Evolutionary conservation across 495 filamentous ascomycete genomes (phyloP), one percentile per base, ranked within the genome.

Genomic region (Usnea hakonensis): DNA sequence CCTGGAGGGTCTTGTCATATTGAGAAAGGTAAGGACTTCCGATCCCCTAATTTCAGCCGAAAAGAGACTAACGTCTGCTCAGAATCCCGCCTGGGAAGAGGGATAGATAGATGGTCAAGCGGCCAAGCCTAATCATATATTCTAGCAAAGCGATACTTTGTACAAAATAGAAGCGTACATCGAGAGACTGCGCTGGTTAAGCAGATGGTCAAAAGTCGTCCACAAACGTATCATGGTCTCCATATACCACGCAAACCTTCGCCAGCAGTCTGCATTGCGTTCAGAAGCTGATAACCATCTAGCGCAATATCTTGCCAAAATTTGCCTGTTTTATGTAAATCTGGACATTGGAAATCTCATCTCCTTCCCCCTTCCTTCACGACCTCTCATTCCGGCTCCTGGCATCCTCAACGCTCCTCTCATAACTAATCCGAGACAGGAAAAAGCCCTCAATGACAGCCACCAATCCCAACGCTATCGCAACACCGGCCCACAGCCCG

Each of bases 1-100:
- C 53, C 78, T 99, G 46, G 94, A 99, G 79, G 95, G 95, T 19
- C 78, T 99, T 66, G 91, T 96, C 33, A 96, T 99, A 71, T 79
- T 99, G 74, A 87, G 88, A 81, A 96, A 97, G 89, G 94, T 96
- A 83, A 75, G 76, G 4, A 33, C 11, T 32, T 64, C 28, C 41
- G 3, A 36, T 44, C n/a, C 23, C 48, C 21, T 57, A 32, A 9
- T 23, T 36, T 38, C 33, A 23, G 43, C 26, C 1, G 40, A 19
- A 21, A 35, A n/a, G 19, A 41, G 23, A 58, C 75, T 78, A 67
- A 79, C 68, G 1, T 57, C 16, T 46, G 46, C 58, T 40, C 61
- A 82, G 80, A 83, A 83, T 71, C 80, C 81, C 26, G 76, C 82
- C 67, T 83, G 78, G 75, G 77, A 80, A 69, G 74, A 65, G 52